Evolutionary conservation across 1,284 basidiomycete genomes (phyloP), one percentile per base, ranked within the genome.

Genomic region (Malassezia cuniculi): DNA sequence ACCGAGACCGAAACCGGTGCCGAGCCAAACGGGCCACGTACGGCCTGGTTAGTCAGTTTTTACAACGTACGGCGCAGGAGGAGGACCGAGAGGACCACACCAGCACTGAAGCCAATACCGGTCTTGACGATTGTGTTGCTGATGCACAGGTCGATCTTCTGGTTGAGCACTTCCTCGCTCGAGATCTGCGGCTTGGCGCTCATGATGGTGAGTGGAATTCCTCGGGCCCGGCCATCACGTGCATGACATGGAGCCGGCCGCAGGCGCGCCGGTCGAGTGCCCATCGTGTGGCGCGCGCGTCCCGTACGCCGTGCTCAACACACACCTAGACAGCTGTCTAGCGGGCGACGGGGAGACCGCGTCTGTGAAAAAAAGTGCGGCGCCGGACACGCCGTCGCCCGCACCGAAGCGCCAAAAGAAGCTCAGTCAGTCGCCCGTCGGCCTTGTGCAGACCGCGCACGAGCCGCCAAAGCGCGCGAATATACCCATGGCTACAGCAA

Each of bases 11-110:
- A 84, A 93, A 48, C 90, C 89, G 15, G 87, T 86, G 6, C 83
- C 77, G 43, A 95, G 78, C 47, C 85, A 82, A 49, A 95, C 82
- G 17, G 90, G 90, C 85, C 87, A 95, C 63, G 82, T 83, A 54
- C 89, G 84, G 73, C 90, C 89, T 95, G 69, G 27, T 26, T 15
- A 21, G 24, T 29, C 20, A 28, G 39, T 19, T n/a, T n/a, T 20
- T 12, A 5, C 15, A 25, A 81, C 89, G 71, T 62, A 95, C 90
- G 79, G 69, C 80, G 79, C 79, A 95, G 94, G 68, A 94, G 75
- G 52, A 95, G 77, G 50, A 94, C 90, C 29, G 85, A 93, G 25
- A 84, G 80, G 42, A 95, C 79, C 45, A 97, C 84, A 66, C 90
- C 90, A 31, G 80, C 81, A 60, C 86, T 80, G 70, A 95, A 87